Base-by-base conservation (phyloP, 306 rosid genomes). In the Oemleria cerasiformis region DNA sequence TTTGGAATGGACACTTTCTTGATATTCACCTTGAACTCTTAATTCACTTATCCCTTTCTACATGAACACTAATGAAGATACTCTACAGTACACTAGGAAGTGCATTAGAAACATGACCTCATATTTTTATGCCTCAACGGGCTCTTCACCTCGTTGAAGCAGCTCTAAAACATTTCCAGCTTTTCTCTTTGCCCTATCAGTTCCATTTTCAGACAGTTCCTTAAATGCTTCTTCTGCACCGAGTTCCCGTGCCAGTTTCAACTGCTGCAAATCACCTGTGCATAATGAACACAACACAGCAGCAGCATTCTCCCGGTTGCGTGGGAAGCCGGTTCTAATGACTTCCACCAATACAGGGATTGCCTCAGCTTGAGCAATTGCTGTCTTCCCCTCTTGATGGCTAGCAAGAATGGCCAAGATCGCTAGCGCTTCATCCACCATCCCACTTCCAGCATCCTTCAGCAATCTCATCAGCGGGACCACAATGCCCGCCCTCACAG, bases 341-440 rank as follows among this genome's bases (percentile, higher is more conserved):
- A 89, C 86, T 83, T 89, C 99, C 14, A 95, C 81, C n/a, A 95
- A 82, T 71, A 73, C 72, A 19, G 89, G 86, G 63, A 89, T 88
- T 8, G 99, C 87, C 68, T 81, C 90, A 0, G 89, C 96, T 70
- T 85, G 91, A 66, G 85, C 77, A 48, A 95, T 89, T 34, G 90
- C 96, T 4, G 49, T 66, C 85, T 86, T 89, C 12, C 96, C 99
- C 86, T 95, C 99, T 13, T 53, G 85, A 82, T 95, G 97, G 83
- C 92, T 85, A 14, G 92, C 86, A 70, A 95, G 96, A 71, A 95
- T 88, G 17, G 99, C 96, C 74, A 95, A 66, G 75, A 95, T 91
- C 44, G 99, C 99, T 15, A 95, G 90, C 25, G 99, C 92, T 80
- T 95, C 97, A 73, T 95, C 97, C 11, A 89, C 92, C 99, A 95